Conservation (phyloP, 129 eudicot species). For the Daucus carota region DH1_v3.0 NC_030389.2:25730501-25731000, state of each 20-base stretch:
- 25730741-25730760: conserved; percentile 34
- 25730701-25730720: conserved; percentile 10
- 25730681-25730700: conserved; percentile 26
- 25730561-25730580: conserved; percentile 20
- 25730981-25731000: too few relatives aligned
- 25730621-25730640: conserved; percentile 29
- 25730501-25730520: conserved; percentile 26
- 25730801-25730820: background rate
- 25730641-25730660: conserved; percentile 23
- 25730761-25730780: background rate
- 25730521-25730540: conserved; percentile 44
- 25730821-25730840: background rate
- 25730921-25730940: too few relatives aligned
- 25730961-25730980: too few relatives aligned
- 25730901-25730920: too few relatives aligned
- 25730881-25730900: background rate
- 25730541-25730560: conserved; percentile 22
- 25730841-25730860: too few relatives aligned
- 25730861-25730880: too few relatives aligned
- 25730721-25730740: conserved; percentile 29
- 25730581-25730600: conserved; percentile 42
- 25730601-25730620: conserved; percentile 41
- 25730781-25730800: background rate
- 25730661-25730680: conserved; percentile 18
- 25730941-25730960: too few relatives aligned